These are phyloP conservation scores for Juglanconis juglandina DNA, from an alignment of 2,329 filamentous ascomycete genomes.

Conservation along the genomic window DNA sequence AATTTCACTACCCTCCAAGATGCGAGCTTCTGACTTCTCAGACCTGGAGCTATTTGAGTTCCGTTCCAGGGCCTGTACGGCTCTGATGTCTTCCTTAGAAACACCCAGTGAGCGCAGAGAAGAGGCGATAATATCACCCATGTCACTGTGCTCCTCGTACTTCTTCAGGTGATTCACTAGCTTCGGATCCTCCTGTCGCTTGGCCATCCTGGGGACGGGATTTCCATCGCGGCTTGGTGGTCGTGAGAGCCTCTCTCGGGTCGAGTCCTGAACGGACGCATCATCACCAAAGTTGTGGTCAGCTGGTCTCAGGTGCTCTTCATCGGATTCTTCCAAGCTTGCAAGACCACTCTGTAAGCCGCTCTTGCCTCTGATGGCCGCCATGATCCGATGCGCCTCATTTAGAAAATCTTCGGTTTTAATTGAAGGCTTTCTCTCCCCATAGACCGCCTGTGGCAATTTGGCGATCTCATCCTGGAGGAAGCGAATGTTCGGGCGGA, in stretches of 20 bases:
- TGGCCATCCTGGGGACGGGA: conserved; percentile 57
- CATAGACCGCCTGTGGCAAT: conserved; percentile 16
- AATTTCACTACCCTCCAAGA: conserved; percentile 35
- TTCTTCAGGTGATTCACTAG: conserved; percentile 72
- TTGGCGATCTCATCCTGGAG: conserved; percentile 22
- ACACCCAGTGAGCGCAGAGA: conserved; percentile 67
- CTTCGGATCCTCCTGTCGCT: conserved; percentile 66
- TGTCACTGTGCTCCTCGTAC: conserved; percentile 79
- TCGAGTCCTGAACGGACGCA: conserved; percentile 66
- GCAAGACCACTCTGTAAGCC: conserved; percentile 66
- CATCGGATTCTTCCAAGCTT: conserved; percentile 70
- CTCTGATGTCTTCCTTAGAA: conserved; percentile 46
- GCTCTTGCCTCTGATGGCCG: conserved; percentile 79
- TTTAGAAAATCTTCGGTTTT: conserved; percentile 93
- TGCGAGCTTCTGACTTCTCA: conserved; percentile 6
- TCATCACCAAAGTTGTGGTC: conserved; percentile 31
- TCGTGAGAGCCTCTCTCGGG: conserved; percentile 72
- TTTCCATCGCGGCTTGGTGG: conserved; percentile 82
- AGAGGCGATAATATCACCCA: conserved; percentile 70
- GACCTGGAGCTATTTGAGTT: conserved; percentile 16
- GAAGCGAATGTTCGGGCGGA: conserved; percentile 31
- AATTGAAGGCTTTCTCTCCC: conserved; percentile 66
- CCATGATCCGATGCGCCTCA: conserved; percentile 94
- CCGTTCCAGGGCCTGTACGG: conserved; percentile 22
- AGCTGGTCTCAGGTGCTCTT: conserved; percentile 39